These are phyloP conservation scores for Eucalyptus microcorys DNA, from an alignment of 345 rosid species.

Conservation along the genomic window DNA sequence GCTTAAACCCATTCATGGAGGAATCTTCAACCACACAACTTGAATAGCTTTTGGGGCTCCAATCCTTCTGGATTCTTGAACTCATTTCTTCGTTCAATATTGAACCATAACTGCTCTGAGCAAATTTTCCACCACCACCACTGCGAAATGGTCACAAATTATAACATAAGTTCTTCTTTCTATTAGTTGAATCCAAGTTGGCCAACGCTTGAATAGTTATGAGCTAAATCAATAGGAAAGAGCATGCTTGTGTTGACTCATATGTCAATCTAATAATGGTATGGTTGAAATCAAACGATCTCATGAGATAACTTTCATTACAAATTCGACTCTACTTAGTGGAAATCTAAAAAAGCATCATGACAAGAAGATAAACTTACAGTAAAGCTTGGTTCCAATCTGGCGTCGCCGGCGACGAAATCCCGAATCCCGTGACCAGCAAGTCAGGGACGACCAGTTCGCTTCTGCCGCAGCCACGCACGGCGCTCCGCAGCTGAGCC, in stretches of 20 bases:
- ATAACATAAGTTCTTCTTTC: background rate
- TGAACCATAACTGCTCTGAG: slow-evolving; percentile 9
- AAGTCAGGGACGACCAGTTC: slow-evolving; percentile 32
- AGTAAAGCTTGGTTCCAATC: slow-evolving; percentile 36
- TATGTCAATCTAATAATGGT: background rate
- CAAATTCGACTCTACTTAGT: background rate
- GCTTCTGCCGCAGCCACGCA: slow-evolving; percentile 8
- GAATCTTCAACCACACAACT: slow-evolving; percentile 10
- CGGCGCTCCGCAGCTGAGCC: background rate
- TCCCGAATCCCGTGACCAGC: slow-evolving; percentile 19
- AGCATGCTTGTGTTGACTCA: background rate
- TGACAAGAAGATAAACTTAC: slow-evolving; percentile 23
- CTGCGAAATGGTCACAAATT: background rate
- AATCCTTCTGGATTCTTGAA: slow-evolving; percentile 30
- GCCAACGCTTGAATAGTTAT: background rate
- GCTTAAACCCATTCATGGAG: slow-evolving; percentile 8
- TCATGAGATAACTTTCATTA: background rate
- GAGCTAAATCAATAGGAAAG: background rate
- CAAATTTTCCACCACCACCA: slow-evolving; percentile 8
- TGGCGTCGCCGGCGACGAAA: background rate
- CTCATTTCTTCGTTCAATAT: slow-evolving; percentile 42
- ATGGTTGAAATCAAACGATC: background rate
- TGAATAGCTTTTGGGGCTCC: slow-evolving; percentile 11
- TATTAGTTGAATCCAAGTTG: background rate
- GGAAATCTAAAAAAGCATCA: background rate